Percentiles rank a stretch among this genome's conserved stretches.
These are phyloP conservation scores for Aphanomyces astaci DNA, from an alignment of 352 stramenopile species.

Conservation along the genomic window DNA sequence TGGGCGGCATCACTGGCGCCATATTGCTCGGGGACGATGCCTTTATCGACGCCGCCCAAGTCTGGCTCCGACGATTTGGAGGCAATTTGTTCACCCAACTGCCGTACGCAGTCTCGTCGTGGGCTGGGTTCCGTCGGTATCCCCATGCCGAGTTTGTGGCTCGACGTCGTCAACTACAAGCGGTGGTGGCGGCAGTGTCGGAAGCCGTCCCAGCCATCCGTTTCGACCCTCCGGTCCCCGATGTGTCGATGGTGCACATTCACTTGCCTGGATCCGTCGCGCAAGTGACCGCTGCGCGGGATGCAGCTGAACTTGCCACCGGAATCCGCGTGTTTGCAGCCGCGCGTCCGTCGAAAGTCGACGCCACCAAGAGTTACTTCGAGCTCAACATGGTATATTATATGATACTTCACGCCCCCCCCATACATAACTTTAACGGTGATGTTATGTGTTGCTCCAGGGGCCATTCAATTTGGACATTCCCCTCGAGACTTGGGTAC, in stretches of 20 bases:
- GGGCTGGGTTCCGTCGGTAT: constrained; percentile 32
- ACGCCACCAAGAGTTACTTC: background rate
- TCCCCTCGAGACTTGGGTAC: constrained; percentile 14
- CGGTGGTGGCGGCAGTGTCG: constrained; percentile 14
- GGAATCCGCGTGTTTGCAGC: constrained; percentile 13
- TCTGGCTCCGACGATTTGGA: constrained; percentile 57
- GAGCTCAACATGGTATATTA: constrained; percentile 24
- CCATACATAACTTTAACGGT: too few species aligned
- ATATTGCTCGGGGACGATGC: constrained; percentile 43
- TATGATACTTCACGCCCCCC: too few species aligned
- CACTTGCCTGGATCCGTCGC: constrained; percentile 18
- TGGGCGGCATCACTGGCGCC: constrained; percentile 42
- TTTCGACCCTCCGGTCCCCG: constrained; percentile 28
- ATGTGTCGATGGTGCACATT: constrained; percentile 28
- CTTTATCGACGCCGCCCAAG: constrained; percentile 41
- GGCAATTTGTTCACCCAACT: constrained; percentile 52
- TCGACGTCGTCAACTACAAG: constrained; percentile 2
- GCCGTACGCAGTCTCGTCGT: constrained; percentile 43
- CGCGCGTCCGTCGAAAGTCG: constrained; percentile 4
- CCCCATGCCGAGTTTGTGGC: background rate
- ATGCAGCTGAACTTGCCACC: background rate
- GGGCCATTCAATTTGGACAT: constrained; percentile 2
- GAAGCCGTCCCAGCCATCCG: background rate
- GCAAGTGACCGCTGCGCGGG: background rate
- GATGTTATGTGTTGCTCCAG: too few species aligned